phyloP scores from a whole-genome alignment of 306 rosid genomes.

The Pterocarpus santalinus region DNA sequence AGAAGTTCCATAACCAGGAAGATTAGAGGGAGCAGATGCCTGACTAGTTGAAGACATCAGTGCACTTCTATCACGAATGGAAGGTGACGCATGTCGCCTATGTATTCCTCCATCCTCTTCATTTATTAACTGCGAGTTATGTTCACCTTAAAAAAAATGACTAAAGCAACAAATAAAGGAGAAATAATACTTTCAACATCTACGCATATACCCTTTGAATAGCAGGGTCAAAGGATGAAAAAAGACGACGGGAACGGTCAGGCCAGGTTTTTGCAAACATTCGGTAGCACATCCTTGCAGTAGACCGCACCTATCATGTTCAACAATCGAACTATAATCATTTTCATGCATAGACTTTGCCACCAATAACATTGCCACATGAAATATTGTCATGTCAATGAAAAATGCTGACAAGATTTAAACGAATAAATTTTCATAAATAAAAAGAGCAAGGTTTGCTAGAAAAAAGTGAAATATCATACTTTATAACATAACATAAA shows the following conservation, averaged over 20 bases:
- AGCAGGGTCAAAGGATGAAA: conserved; percentile 89
- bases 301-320: conserved; percentile 87
- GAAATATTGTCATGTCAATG: conserved; percentile 27
- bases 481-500: conserved; percentile 28
- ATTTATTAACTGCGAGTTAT: conserved; percentile 78
- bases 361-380: conserved; percentile 17
- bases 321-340: conserved; percentile 41
- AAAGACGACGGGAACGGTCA: conserved; percentile 85
- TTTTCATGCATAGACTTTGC: conserved; percentile 24
- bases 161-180: conserved; percentile 36
- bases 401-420: conserved; percentile 30
- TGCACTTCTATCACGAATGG: conserved; percentile 89
- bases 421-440: conserved; percentile 25
- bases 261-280: conserved; percentile 99
- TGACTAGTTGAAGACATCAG: conserved; percentile 63
- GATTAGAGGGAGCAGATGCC: conserved; percentile 72
- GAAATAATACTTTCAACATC: conserved; percentile 41
- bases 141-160: conserved; percentile 36
- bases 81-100: conserved; percentile 92
- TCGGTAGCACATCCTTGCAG: conserved; percentile 98
- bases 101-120: conserved; percentile 99
- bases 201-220: conserved; percentile 86
- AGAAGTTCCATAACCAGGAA: conserved; percentile 98
- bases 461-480: conserved; percentile 9
- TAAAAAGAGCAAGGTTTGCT: conserved; percentile 16